These are phyloP conservation scores for Pugionium dolabratum DNA, from an alignment of 345 rosid genomes.

Conservation along the genomic window DNA sequence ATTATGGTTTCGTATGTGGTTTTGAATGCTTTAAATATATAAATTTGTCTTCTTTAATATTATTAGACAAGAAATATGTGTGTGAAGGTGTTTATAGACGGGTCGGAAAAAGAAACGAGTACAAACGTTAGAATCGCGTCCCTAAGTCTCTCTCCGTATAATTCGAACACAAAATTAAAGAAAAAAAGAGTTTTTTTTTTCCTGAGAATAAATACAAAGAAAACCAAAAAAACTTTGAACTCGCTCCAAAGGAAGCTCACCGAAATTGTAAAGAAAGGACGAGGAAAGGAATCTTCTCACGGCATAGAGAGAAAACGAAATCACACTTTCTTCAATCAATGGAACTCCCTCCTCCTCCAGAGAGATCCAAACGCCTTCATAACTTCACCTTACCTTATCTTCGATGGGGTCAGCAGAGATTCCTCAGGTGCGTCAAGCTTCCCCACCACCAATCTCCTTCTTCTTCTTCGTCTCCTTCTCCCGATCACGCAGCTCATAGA, in stretches of 20 bases:
- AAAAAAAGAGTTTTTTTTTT: not conserved
- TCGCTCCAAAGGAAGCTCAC: constrained; percentile 40
- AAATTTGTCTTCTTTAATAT: too few species aligned
- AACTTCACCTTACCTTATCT: constrained; percentile 61
- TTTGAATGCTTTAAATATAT: too few species aligned
- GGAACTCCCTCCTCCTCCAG: constrained; percentile 42
- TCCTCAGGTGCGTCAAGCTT: constrained; percentile 53
- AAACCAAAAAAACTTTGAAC: constrained; percentile 30
- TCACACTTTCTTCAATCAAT: constrained; percentile 13
- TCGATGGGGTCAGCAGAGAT: constrained; percentile 58
- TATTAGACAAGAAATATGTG: too few species aligned
- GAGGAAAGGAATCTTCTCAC: constrained; percentile 22
- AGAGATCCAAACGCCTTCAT: constrained; percentile 58
- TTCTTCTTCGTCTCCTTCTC: constrained; percentile 37
- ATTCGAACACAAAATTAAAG: constrained; percentile 16
- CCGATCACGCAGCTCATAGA: constrained; percentile 33
- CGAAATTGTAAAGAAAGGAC: not conserved
- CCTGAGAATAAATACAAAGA: constrained; percentile 34
- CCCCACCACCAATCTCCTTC: constrained; percentile 28
- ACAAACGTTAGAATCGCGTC: constrained; percentile 35
- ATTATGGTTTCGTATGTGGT: too few species aligned
- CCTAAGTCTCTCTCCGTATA: constrained; percentile 20
- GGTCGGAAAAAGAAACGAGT: constrained; percentile 20
- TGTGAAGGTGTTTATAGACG: constrained; percentile 5
- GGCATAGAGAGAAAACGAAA: not conserved